Conservation (phyloP, 768 basidiomycete species). For the Suillus tomentosus region DNA sequence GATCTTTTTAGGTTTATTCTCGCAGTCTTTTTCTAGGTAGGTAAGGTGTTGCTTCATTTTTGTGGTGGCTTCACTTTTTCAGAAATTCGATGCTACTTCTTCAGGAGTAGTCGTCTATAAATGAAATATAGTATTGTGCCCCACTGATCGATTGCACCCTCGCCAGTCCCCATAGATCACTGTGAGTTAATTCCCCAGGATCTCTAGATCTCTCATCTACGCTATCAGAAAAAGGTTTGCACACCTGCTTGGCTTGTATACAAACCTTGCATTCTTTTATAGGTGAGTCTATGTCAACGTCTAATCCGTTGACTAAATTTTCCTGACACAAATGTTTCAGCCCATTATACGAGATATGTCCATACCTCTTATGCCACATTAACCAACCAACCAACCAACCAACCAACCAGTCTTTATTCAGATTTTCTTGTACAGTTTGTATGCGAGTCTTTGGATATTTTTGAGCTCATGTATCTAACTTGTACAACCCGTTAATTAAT, state of each 20-base stretch:
- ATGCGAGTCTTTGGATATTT: too few species aligned
- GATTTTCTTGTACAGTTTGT: too few species aligned
- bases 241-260: conserved; percentile 6
- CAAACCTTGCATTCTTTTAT: not conserved
- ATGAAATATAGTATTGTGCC: conserved; percentile 16
- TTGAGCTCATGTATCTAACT: too few species aligned
- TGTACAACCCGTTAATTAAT: too few species aligned
- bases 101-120: conserved; percentile 6
- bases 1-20: conserved; percentile 16
- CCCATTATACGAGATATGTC: not conserved
- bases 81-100: conserved; percentile 21
- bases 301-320: not conserved
- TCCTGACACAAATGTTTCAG: not conserved
- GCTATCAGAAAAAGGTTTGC: not conserved
- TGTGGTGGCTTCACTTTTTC: conserved; percentile 15
- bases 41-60: conserved; percentile 21
- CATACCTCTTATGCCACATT: too few species aligned
- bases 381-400: too few species aligned
- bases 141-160: conserved; percentile 20
- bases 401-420: too few species aligned
- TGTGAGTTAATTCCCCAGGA: conserved; percentile 14
- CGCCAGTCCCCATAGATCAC: conserved; percentile 30
- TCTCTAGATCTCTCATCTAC: not conserved
- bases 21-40: conserved; percentile 20
- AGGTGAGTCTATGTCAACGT: not conserved